Conservation (phyloP, 768 basidiomycete genomes). For the Auricularia auricula-judae region DNA sequence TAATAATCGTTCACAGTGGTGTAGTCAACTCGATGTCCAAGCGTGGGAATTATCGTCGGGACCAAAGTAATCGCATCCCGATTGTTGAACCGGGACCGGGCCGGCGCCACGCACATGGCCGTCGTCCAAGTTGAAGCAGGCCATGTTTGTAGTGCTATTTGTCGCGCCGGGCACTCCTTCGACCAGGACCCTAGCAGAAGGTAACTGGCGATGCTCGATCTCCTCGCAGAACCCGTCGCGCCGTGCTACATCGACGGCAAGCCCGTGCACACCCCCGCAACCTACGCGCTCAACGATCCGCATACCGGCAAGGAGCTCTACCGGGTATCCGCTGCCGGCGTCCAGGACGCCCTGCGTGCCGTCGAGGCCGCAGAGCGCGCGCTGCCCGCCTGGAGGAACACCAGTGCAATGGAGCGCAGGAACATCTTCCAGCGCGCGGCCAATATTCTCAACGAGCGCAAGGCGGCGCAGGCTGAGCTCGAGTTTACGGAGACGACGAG, state of each 20-base stretch:
- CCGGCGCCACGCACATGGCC: no score
- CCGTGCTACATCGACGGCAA: background rate
- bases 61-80: no score
- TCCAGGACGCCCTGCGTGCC: constrained; percentile 2
- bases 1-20: no score
- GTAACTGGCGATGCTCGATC: background rate
- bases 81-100: no score
- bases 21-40: no score
- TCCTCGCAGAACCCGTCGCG: background rate
- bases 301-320: background rate
- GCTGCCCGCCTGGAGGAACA: constrained; percentile 2
- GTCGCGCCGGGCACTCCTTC: background rate
- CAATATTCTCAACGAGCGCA: constrained; percentile 5
- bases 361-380: constrained; percentile 3
- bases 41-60: no score
- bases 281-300: background rate
- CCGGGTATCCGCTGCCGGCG: background rate
- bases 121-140: no score
- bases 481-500: constrained; percentile 11
- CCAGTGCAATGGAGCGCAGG: constrained; percentile 7
- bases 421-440: constrained; percentile 12
- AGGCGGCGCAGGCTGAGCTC: constrained; percentile 5
- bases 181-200: background rate
- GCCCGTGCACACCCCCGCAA: background rate
- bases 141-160: background rate